Conservation (phyloP, 106 monocot genomes). For the Phalaenopsis equestris region DNA sequence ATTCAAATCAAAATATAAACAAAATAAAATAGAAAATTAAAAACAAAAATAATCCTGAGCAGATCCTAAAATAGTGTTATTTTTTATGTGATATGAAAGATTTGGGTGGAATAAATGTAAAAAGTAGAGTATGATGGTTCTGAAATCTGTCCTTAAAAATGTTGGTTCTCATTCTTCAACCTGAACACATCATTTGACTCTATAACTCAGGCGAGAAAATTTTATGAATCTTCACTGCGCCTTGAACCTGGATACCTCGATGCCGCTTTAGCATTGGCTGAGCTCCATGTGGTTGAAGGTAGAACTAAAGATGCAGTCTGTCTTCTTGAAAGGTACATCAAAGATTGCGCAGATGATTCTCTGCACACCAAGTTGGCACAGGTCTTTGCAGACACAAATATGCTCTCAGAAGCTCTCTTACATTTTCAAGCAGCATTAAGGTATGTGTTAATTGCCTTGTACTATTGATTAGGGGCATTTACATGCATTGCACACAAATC, state of each 20-base stretch:
- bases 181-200: not conserved
- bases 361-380: slow-evolving; percentile 92
- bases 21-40: too few relatives aligned
- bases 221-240: slow-evolving; percentile 92
- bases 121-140: not conserved
- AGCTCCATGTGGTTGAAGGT: slow-evolving; percentile 84
- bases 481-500: too few relatives aligned
- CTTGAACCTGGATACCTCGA: slow-evolving; percentile 79
- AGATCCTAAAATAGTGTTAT: too few relatives aligned
- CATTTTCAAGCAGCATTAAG: slow-evolving; percentile 97
- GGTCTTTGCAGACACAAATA: slow-evolving; percentile 88
- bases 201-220: slow-evolving; percentile 75
- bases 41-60: too few relatives aligned
- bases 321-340: slow-evolving; percentile 89
- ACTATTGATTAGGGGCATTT: not conserved
- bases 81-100: too few relatives aligned
- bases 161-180: not conserved
- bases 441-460: slow-evolving; percentile 14
- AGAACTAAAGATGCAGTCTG: slow-evolving; percentile 77
- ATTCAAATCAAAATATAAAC: too few relatives aligned
- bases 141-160: not conserved
- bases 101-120: too few relatives aligned
- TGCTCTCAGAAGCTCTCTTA: slow-evolving; percentile 79
- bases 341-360: slow-evolving; percentile 95
- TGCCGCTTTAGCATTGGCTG: slow-evolving; percentile 90